Base-by-base conservation (phyloP, 1,284 basidiomycete species). In the Paramarasmius palmivorus region DNA sequence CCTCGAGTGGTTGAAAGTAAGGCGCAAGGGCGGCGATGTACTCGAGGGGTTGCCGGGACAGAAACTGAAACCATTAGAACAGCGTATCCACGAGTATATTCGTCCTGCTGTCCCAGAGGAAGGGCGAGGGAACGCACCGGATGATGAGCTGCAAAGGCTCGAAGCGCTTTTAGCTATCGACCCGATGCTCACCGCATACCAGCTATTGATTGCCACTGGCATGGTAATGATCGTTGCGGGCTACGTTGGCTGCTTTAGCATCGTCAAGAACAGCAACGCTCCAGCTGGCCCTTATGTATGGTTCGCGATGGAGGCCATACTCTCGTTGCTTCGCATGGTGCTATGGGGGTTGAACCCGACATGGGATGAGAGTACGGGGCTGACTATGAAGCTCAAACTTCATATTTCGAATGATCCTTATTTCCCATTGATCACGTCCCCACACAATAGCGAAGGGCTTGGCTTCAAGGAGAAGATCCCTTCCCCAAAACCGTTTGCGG, bases 201-300 rank as follows among this genome's bases (percentile, higher is more conserved):
- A 46, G 32, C 19, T 47, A 17, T 19, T 38, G 14, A 4, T 55
- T 42, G 32, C 50, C 2, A 12, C 52, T 14, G 54, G 54, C 3
- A 46, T 52, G n/a, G 2, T 15, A 9, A 49, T 47, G 42, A 49
- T 32, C 19, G 15, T 47, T 3, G 39, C 47, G 10, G 50, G 54
- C 5, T 56, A 56, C n/a, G 17, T 56, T 14, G 54, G 54, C 4
- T 56, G 54, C 22, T 56, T 52, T 25, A 29, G 42, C 4, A 40
- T 56, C 36, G 50, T 56, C 7, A 40, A 26, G 17, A 5, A 38
- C 10, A 37, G 34, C 4, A 26, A 49, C n/a, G 17, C 36, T 7
- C 20, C 36, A 10, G 23, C 32, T 49, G 35, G 17, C 17, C 39
- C 48, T 2, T 37, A 37, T 20, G 14, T 37, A 38, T 49, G 48